phyloP scores from a whole-genome alignment of 495 filamentous ascomycete genomes.

The Chaetomium tenue region DNA sequence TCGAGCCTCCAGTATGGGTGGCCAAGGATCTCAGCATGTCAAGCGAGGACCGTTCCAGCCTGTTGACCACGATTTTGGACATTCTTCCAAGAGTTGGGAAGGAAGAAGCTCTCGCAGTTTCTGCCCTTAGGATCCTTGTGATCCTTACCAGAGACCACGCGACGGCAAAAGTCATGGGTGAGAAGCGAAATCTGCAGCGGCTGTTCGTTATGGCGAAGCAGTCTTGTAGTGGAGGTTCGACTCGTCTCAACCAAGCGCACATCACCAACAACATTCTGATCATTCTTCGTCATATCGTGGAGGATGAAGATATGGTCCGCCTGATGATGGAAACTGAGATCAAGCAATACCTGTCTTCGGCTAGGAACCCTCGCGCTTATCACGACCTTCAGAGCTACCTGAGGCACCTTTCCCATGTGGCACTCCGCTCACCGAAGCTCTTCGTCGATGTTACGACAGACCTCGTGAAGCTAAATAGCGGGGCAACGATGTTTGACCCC shows the following conservation, averaged over 20 bases:
- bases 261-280: conserved; percentile 66
- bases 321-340: conserved; percentile 95
- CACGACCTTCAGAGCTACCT: conserved; percentile 68
- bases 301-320: conserved; percentile 86
- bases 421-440: conserved; percentile 76
- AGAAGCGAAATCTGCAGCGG: conserved; percentile 84
- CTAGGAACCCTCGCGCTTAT: conserved; percentile 56
- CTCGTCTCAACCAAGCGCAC: conserved; percentile 67
- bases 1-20: conserved; percentile 56
- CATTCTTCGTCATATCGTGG: conserved; percentile 86
- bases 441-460: conserved; percentile 93
- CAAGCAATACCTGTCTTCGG: conserved; percentile 62
- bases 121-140: conserved; percentile 79
- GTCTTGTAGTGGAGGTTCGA: conserved; percentile 70
- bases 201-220: conserved; percentile 95
- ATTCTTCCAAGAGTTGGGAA: conserved; percentile 83
- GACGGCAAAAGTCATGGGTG: conserved; percentile 71
- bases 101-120: conserved; percentile 79
- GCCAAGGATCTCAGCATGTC: conserved; percentile 64
- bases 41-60: conserved; percentile 59
- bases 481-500: conserved; percentile 28
- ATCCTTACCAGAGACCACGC: conserved; percentile 78
- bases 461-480: conserved; percentile 71
- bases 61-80: conserved; percentile 74
- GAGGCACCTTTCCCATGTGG: conserved; percentile 75